phyloP scores from a whole-genome alignment of 371 early-diverging fungal species.

The Pancytospora philotis region DNA sequence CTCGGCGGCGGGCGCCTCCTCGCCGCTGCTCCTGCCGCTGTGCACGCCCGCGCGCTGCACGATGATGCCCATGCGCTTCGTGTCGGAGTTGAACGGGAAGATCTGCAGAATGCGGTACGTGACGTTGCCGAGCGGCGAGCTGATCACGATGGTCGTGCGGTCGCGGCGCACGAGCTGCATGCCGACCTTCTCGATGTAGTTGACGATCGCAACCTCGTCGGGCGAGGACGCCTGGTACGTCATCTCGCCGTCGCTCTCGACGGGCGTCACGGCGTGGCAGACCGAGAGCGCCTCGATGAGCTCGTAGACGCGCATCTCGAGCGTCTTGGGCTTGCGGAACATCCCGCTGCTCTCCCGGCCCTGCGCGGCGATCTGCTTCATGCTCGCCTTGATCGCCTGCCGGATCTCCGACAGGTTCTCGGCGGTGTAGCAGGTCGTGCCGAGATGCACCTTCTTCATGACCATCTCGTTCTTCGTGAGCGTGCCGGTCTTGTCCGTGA shows the following conservation, averaged over 20 bases:
- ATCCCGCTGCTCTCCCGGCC: neutral
- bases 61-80: constrained; percentile 95
- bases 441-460: constrained; percentile 85
- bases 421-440: constrained; percentile 75
- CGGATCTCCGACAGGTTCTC: constrained; percentile 63
- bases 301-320: constrained; percentile 64
- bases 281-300: constrained; percentile 72
- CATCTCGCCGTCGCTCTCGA: constrained; percentile 54
- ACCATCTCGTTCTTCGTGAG: constrained; percentile 98
- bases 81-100: constrained; percentile 90
- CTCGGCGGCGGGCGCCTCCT: neutral
- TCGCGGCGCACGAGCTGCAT: constrained; percentile 68
- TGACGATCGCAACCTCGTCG: constrained; percentile 95
- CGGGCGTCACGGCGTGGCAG: constrained; percentile 75
- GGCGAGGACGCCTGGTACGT: constrained; percentile 92
- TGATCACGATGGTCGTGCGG: constrained; percentile 20
- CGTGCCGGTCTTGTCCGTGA: constrained; percentile 97
- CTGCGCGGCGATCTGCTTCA: neutral
- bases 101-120: constrained; percentile 72
- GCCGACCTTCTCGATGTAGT: constrained; percentile 81
- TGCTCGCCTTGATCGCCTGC: constrained; percentile 1
- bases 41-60: constrained; percentile 62
- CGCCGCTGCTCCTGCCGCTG: neutral
- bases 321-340: constrained; percentile 10
- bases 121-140: constrained; percentile 18